phyloP scores from a whole-genome alignment of 495 filamentous ascomycete genomes.

The Xylaria acuta region DNA sequence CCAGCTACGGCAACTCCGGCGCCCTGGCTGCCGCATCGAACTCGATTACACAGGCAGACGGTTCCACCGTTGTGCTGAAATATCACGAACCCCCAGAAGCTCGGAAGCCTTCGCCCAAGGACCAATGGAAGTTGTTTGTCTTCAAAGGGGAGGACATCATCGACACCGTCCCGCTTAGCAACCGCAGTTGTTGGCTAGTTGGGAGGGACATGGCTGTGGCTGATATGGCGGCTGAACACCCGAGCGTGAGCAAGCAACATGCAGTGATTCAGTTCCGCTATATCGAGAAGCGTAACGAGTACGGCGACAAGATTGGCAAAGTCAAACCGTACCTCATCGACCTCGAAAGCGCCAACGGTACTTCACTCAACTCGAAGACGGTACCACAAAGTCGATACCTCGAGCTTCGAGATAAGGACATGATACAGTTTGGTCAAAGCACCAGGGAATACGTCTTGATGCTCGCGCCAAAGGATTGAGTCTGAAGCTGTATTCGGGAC shows the following conservation, averaged over 20 bases:
- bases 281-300: conserved; percentile 82
- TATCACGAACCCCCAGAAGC: conserved; percentile 96
- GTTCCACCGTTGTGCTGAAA: conserved; percentile 77
- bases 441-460: conserved; percentile 87
- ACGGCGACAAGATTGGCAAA: conserved; percentile 76
- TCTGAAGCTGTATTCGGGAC: background rate
- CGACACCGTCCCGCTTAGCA: conserved; percentile 76
- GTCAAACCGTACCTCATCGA: conserved; percentile 94
- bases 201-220: conserved; percentile 80
- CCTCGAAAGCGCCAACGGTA: conserved; percentile 93
- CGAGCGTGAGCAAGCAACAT: conserved; percentile 92
- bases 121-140: conserved; percentile 87
- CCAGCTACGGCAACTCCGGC: conserved; percentile 83
- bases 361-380: conserved; percentile 75
- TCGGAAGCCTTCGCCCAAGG: conserved; percentile 79
- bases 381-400: conserved; percentile 79
- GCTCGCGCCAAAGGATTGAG: conserved; percentile 60
- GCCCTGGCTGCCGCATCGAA: conserved; percentile 88
- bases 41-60: conserved; percentile 71
- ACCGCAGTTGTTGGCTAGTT: conserved; percentile 87
- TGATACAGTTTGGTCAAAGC: conserved; percentile 86
- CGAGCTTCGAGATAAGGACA: conserved; percentile 86
- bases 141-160: conserved; percentile 86
- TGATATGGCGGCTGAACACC: conserved; percentile 85
- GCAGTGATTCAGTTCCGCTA: conserved; percentile 93